Evolutionary conservation across 2,329 filamentous ascomycete species (phyloP), one percentile per base, ranked within the genome.

Genomic region (Calonectria hongkongensis): DNA sequence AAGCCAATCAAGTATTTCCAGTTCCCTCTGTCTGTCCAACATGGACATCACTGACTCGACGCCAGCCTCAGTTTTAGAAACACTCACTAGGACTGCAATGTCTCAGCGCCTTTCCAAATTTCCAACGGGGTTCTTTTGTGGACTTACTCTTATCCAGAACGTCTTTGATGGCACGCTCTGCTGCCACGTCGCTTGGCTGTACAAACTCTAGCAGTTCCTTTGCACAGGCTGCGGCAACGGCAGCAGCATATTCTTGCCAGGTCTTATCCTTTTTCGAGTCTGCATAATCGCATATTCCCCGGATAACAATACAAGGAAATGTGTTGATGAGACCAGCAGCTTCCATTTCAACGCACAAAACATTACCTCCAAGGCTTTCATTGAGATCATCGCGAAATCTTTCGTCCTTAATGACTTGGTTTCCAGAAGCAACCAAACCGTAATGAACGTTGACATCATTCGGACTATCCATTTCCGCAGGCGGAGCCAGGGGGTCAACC

Each of bases 221-320:
- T 0, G 79, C 75, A 66, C 80, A 83, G 25, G 76, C 81, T 15
- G 81, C 82, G 13, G 81, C 81, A 30, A 73, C 68, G 56, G 80
- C 78, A 6, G 82, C 78, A 8, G 81, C 77, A 74, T 80, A 83
- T 8, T 74, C 70, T 60, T 82, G 82, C 82, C 80, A 83, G 0
- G 56, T 27, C 6, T 81, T 76, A 48, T 81, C 80, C 56, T 82
- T 83, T 54, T 82, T 81, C 1, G 79, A 78, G 63, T 84, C 82
- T 0, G 82, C 77, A 45, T 84, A 85, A 73, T 85, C 82, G 64
- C 79, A 84, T 56, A 85, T 83, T 0, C 83, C 83, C 6, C 82
- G 78, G 58, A 84, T 79, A 7, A 83, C 80, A 3, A 84, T 66
- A 41, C 81, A 83, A 0, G 79, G 80, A 45, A 81, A 78, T 27